Evolutionary conservation across 768 basidiomycete species (phyloP), one percentile per base, ranked within the genome.

Genomic region (Hemileccinum rubropunctum): DNA sequence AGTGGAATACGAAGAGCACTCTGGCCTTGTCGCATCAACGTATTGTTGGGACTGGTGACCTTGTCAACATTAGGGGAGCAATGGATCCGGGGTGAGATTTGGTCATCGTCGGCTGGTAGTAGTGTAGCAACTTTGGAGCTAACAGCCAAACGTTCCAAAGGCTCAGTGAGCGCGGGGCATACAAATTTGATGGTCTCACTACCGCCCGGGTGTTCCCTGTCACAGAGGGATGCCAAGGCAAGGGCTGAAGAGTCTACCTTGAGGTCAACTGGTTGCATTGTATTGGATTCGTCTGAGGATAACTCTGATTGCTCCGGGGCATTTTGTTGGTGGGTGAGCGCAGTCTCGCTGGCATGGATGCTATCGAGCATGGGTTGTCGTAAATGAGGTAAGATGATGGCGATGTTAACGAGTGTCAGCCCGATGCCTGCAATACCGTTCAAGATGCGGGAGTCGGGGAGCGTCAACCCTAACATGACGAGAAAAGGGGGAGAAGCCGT

Each of bases 381-480:
- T 33, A 64, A 37, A 35, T 56, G 32, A 18, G 62, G 64, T 23
- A 63, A 45, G 48, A 66, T 54, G 42, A 47, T 30, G 48, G 50
- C 64, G 38, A 64, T 58, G 43, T 63, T 58, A 32, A 38, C 48
- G 37, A 64, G 61, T 4, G 62, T 66, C 48, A 64, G 38, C 6
- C 62, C 62, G 27, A 66, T 58, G 37, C 58, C 45, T 28, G 62
- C 64, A 11, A 63, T 43, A 15, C 62, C 62, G 11, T 27, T 48
- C 21, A 64, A 21, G 42, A 66, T 61, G 49, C 62, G 62, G 26
- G 62, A 66, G 45, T 64, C 52, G 5, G 62, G 62, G 39, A 66
- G 62, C 40, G 52, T 56, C 34, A 64, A 44, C 3, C 62, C 58
- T 14, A 66, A 41, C 40, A 49, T 23, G 11, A 64, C 61, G 15